Evolutionary conservation across 2,329 filamentous ascomycete species (phyloP).

Genomic region (Verticillium zaregamsianum): DNA sequence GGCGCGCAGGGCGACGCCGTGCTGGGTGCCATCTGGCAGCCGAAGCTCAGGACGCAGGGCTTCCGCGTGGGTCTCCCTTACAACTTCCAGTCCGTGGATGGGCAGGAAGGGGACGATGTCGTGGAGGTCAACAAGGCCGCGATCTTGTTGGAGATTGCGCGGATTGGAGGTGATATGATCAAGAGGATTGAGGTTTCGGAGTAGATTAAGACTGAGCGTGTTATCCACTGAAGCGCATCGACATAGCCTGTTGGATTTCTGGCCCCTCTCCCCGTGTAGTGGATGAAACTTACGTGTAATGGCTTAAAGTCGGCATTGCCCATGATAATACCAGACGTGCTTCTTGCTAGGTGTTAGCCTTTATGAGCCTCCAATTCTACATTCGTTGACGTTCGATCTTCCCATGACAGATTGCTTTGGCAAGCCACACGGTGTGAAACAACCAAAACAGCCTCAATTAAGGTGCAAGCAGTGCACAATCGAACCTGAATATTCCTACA

Average conservation of each 20-base stretch:
- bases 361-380: neutral
- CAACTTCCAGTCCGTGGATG: slow-evolving; percentile 35
- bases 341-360: neutral
- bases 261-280: too few relatives aligned
- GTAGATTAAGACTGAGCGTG: neutral
- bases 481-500: slow-evolving; percentile 8
- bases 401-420: neutral
- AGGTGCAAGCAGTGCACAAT: slow-evolving; percentile 7
- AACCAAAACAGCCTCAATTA: slow-evolving; percentile 6
- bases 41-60: slow-evolving; percentile 46
- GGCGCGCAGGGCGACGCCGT: slow-evolving; percentile 52
- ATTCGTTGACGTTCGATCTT: too few relatives aligned
- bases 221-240: neutral
- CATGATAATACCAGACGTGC: neutral
- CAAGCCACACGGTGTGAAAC: neutral
- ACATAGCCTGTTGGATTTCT: neutral
- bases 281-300: too few relatives aligned
- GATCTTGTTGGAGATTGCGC: slow-evolving; percentile 69
- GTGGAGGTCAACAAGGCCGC: slow-evolving; percentile 64
- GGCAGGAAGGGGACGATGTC: slow-evolving; percentile 32
- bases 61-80: slow-evolving; percentile 72
- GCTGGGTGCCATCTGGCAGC: slow-evolving; percentile 57
- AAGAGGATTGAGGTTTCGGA: slow-evolving; percentile 53
- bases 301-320: neutral
- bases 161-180: slow-evolving; percentile 64